Evolutionary conservation across 768 basidiomycete species (phyloP), one percentile per base, ranked within the genome.

Genomic region (Tricholoma flavovirens): DNA sequence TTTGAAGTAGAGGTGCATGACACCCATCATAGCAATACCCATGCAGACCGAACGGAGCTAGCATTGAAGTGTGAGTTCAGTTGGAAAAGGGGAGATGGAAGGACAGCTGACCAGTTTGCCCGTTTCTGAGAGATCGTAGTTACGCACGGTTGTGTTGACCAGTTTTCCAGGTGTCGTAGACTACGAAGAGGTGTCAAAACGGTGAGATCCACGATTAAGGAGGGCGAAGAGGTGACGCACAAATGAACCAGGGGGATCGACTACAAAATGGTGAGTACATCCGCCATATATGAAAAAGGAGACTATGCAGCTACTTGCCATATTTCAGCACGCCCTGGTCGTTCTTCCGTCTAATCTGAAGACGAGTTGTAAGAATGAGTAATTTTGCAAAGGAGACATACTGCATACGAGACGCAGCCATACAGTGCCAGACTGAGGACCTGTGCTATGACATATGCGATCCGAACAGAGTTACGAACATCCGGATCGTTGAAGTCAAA

Each of bases 271-370:
- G 38, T 10, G 1, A 66, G 49, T 49, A 51, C 1, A 33, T 15
- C 22, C 10, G 32, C 9, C 22, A 22, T 5, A 36, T 8, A 36
- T 12, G n/a, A n/a, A 36, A 24, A 26, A 26, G 24, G 24, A 26
- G 24, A 26, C 35, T 42, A 46, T 22, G 49, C 43, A 38, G 6
- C 17, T 12, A 43, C 21, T 43, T 43, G 87, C 90, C 90, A 73
- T 96, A 98, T 82, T 98, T 98, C 64, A 98, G 78, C 26, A 95
- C 90, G 2, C 92, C 93, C 71, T 87, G 83, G 75, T 98, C 96
- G 66, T 98, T 98, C 83, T 94, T 95, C 66, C 81, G 73, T 79
- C 90, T 94, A 72, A 98, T 84, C 91, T 97, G 60, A 29, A 43
- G 9, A 50, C 5, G 24, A 26, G 24, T 26, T 2, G 24, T 26